Base-by-base conservation (phyloP, 1,139 yeast genomes). In the Diutina neorugosa region DNA sequence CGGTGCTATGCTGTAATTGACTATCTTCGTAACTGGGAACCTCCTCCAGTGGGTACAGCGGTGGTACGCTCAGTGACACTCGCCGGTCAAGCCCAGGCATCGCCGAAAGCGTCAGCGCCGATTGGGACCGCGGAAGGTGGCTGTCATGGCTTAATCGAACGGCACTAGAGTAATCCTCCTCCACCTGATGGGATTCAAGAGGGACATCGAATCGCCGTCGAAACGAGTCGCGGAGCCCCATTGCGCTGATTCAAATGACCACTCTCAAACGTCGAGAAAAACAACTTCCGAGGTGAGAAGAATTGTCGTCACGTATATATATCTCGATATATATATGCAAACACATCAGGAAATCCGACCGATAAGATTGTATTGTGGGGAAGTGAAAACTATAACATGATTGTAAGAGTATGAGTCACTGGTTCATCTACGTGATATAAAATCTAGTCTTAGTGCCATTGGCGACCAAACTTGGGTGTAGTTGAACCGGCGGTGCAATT, bases 151-250 rank as follows among this genome's bases (percentile, higher is more conserved):
- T 23, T 6, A 44, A 5, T 14, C 48, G 31, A 7, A n/a, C 27
- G 18, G 62, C 56, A 9, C 64, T 61, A 1, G 69, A 59, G 54
- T 68, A 69, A 54, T 70, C 74, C 50, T 70, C 74, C 49, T 69
- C 74, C 3, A 69, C 62, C 51, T 68, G 71, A 57, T 69, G 70
- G 11, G 72, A 67, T 52, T 67, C 71, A 19, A 69, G 62, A 21
- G 64, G 63, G 54, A 60, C 65, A 53, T 65, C 59, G 52, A 70
- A 63, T 50, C 73, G 57, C 52, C 63, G 62, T 54, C 73, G 61
- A 40, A 69, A 53, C 6, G 65, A 60, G 21, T 65, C 69, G 55
- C 64, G 56, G n/a, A 64, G 44, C 18, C 60, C 52, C 65, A 61
- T 62, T 20, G 16, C 37, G 37, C 37, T 31, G 25, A 31, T 31